A percentile compares a stretch with the other conserved stretches of the same genome.
Evolutionary conservation across 441 rosid species (phyloP).

Genomic region (Hura crepitans): DNA sequence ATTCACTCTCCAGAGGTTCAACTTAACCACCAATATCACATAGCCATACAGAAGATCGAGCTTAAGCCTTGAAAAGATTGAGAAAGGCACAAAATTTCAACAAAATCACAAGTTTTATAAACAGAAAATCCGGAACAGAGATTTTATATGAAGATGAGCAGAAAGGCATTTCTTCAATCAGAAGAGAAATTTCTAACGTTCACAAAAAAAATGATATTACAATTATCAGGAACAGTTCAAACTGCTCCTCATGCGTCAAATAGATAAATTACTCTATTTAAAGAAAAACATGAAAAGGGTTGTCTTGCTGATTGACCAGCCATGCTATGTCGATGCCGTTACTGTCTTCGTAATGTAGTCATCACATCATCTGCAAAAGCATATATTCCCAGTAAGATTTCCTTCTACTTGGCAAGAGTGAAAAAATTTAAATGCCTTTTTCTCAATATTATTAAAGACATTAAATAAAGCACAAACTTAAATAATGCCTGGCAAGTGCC

Average conservation of each 20-base stretch:
- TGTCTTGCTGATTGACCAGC: neutral
- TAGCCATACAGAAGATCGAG: too few species aligned
- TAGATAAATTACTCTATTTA: constrained; percentile 1
- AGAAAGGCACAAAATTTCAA: too few species aligned
- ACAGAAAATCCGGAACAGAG: neutral
- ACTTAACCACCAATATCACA: too few species aligned
- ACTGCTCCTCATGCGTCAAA: neutral
- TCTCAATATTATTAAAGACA: neutral
- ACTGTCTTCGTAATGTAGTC: constrained; percentile 16
- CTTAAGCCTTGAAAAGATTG: too few species aligned
- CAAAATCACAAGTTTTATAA: neutral
- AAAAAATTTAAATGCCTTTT: neutral
- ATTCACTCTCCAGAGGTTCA: too few species aligned
- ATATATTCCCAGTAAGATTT: constrained; percentile 13
- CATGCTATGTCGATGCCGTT: neutral
- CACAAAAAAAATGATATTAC: constrained; percentile 18
- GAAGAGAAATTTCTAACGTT: neutral
- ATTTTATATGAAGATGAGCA: neutral
- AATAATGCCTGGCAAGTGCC: too few species aligned
- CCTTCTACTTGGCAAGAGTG: neutral
- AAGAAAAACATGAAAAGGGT: constrained; percentile 5
- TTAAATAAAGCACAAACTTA: too few species aligned
- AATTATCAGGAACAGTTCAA: neutral
- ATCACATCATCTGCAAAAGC: constrained; percentile 64
- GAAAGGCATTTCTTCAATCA: neutral